Conservation (phyloP, 495 filamentous ascomycete species). For the Cercophora samala region DNA sequence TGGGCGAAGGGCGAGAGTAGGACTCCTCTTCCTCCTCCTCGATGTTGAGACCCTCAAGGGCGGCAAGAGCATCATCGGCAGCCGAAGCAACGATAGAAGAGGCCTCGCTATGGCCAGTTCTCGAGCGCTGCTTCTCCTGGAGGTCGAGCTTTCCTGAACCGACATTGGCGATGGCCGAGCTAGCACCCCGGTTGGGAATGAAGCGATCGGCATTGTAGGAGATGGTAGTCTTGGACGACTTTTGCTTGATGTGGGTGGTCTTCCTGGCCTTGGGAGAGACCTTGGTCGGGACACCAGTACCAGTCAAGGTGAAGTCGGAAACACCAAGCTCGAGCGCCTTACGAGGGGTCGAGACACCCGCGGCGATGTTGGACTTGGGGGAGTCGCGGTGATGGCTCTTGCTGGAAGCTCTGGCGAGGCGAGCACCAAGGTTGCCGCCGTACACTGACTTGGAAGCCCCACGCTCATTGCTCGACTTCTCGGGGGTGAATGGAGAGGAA, state of each 20-base stretch:
- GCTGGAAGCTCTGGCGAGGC: slow-evolving; percentile 63
- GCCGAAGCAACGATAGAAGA: slow-evolving; percentile 60
- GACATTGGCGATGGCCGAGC: slow-evolving; percentile 78
- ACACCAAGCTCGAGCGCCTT: slow-evolving; percentile 85
- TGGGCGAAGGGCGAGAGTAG: slow-evolving; percentile 79
- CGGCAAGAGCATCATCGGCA: slow-evolving; percentile 73
- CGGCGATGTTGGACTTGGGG: slow-evolving; percentile 93
- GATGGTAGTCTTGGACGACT: slow-evolving; percentile 74
- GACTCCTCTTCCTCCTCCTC: slow-evolving; percentile 47
- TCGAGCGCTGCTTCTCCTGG: slow-evolving; percentile 62
- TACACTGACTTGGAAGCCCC: slow-evolving; percentile 65
- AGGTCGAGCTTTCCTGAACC: slow-evolving; percentile 76
- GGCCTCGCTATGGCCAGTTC: slow-evolving; percentile 61
- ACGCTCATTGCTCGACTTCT: slow-evolving; percentile 55
- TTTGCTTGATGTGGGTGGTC: slow-evolving; percentile 53
- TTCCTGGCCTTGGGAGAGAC: slow-evolving; percentile 68
- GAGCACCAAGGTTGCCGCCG: slow-evolving; percentile 63
- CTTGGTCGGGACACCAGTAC: slow-evolving; percentile 65
- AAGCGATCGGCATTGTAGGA: slow-evolving; percentile 89
- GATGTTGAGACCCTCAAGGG: slow-evolving; percentile 73
- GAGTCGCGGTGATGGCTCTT: slow-evolving; percentile 61
- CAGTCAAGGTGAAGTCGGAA: slow-evolving; percentile 86
- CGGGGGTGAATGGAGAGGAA: slow-evolving; percentile 77
- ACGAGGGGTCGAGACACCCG: slow-evolving; percentile 60
- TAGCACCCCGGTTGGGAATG: slow-evolving; percentile 87